These are phyloP conservation scores for Lachancea meyersii DNA, from an alignment of 805 yeast species.

Conservation along the genomic window DNA sequence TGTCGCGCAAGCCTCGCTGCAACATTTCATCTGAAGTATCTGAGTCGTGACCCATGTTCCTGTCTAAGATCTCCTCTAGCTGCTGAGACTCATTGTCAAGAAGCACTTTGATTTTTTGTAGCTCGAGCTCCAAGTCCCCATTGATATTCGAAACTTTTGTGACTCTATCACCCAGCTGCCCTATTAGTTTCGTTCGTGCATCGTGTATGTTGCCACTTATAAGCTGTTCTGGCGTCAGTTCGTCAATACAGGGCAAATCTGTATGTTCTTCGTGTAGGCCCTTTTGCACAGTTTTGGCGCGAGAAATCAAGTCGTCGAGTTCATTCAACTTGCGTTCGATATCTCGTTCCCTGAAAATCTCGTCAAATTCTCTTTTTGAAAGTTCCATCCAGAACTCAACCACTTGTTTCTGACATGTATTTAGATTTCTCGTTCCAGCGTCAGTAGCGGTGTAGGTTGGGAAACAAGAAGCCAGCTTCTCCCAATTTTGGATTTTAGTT, in stretches of 20 bases:
- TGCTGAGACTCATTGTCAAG: constrained; percentile 23
- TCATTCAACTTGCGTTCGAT: constrained; percentile 34
- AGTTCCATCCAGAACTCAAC: constrained; percentile 45
- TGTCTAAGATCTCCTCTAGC: constrained; percentile 30
- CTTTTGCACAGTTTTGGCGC: constrained; percentile 27
- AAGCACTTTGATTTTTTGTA: constrained; percentile 16
- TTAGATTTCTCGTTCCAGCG: constrained; percentile 42
- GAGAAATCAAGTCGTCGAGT: constrained; percentile 36
- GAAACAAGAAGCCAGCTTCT: constrained; percentile 48
- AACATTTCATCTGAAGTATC: constrained; percentile 20
- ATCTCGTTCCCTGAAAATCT: constrained; percentile 44
- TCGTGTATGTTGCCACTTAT: constrained; percentile 23
- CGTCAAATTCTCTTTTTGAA: constrained; percentile 47
- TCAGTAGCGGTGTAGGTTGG: constrained; percentile 44
- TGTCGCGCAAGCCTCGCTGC: constrained; percentile 24
- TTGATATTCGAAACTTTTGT: constrained; percentile 20
- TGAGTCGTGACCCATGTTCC: constrained; percentile 22
- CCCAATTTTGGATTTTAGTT: constrained; percentile 41
- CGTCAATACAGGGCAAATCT: constrained; percentile 16
- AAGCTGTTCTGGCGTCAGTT: constrained; percentile 22
- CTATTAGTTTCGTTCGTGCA: constrained; percentile 17
- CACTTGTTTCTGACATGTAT: constrained; percentile 47
- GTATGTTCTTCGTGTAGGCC: constrained; percentile 3
- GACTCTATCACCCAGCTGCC: constrained; percentile 22
- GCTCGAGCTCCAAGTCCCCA: constrained; percentile 19